These are phyloP conservation scores for Populus hybrid DNA, from an alignment of 441 rosid genomes.

Conservation along the genomic window DNA sequence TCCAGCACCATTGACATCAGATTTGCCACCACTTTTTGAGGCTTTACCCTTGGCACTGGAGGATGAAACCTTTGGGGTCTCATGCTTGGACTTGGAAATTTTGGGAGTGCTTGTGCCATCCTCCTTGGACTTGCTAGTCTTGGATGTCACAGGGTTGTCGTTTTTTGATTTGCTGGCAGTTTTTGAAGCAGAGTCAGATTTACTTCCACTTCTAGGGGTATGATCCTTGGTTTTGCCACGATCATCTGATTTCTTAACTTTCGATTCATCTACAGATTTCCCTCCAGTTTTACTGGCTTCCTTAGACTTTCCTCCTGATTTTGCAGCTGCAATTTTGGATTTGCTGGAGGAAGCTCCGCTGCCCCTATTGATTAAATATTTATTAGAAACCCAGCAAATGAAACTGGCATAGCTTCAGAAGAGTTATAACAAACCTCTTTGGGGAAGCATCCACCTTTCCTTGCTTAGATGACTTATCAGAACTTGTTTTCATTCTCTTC, in stretches of 20 bases:
- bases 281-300: slow-evolving; percentile 39
- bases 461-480: slow-evolving; percentile 39
- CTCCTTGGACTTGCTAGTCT: slow-evolving; percentile 54
- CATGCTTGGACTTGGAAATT: slow-evolving; percentile 48
- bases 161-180: slow-evolving; percentile 41
- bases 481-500: slow-evolving; percentile 53
- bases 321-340: slow-evolving; percentile 49
- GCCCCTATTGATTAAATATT: too few species aligned
- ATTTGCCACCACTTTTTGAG: slow-evolving; percentile 41
- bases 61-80: slow-evolving; percentile 37
- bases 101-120: slow-evolving; percentile 35
- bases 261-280: slow-evolving; percentile 33
- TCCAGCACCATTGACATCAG: slow-evolving; percentile 38
- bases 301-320: too few species aligned
- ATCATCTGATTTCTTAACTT: slow-evolving; percentile 36
- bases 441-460: slow-evolving; percentile 39
- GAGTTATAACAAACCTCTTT: slow-evolving; percentile 35
- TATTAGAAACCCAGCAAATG: too few species aligned
- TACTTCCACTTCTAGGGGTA: too few species aligned
- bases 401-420: too few species aligned
- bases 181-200: too few species aligned
- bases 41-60: slow-evolving; percentile 36
- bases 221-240: slow-evolving; percentile 38
- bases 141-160: slow-evolving; percentile 23
- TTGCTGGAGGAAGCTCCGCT: slow-evolving; percentile 61